These are phyloP conservation scores for Limonium bicolor DNA, from an alignment of 148 eudicot species.

Conservation along the genomic window DNA sequence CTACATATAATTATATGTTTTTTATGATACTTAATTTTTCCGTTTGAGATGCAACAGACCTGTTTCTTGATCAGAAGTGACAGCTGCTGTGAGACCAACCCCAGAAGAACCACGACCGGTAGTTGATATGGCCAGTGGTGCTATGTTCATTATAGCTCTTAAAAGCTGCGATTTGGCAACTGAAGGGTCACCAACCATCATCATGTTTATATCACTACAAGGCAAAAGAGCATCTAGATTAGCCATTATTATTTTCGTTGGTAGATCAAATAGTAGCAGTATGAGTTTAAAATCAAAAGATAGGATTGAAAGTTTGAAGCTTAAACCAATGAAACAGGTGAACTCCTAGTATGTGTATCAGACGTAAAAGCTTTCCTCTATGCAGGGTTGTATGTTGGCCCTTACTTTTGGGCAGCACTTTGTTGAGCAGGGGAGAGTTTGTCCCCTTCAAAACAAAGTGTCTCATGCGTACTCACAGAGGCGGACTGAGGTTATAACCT, in stretches of 20 bases:
- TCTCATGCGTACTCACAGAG: too few species aligned
- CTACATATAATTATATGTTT: neutral
- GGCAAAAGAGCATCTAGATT: too few species aligned
- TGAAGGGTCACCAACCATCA: slow-evolving; percentile 99
- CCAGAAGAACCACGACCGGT: slow-evolving; percentile 99
- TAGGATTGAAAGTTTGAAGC: neutral
- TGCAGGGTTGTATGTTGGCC: too few species aligned
- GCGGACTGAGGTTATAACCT: too few species aligned
- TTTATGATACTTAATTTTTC: neutral
- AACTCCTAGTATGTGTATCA: too few species aligned
- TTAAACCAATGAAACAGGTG: too few species aligned
- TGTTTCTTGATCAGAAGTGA: slow-evolving; percentile 97
- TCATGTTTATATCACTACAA: slow-evolving; percentile 92
- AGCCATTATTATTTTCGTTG: too few species aligned
- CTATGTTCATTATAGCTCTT: slow-evolving; percentile 96
- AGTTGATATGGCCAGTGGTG: slow-evolving; percentile 96
- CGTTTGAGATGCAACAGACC: slow-evolving; percentile 27
- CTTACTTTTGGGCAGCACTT: too few species aligned
- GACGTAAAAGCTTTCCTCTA: too few species aligned
- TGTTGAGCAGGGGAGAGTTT: too few species aligned
- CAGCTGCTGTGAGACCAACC: slow-evolving; percentile 99
- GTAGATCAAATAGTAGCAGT: neutral
- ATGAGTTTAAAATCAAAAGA: neutral
- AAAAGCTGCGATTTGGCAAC: slow-evolving; percentile 97
- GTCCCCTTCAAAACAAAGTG: too few species aligned